Percentiles rank a stretch among this genome's conserved stretches.
These are phyloP conservation scores for Ruellia speciosa DNA, from an alignment of 305 asterid species.

Conservation along the genomic window DNA sequence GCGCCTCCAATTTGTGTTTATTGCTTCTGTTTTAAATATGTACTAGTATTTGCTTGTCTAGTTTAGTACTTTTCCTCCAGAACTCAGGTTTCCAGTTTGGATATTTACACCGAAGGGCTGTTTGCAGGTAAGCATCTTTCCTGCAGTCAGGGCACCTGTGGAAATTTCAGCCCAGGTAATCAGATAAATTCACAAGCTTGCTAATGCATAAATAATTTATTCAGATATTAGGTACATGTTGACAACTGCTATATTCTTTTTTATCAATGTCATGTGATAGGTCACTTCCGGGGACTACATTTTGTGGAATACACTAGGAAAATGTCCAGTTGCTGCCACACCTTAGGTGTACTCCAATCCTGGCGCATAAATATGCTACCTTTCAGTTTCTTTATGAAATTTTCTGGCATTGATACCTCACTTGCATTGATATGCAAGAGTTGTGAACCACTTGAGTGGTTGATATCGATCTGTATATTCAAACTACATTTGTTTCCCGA, in stretches of 20 bases:
- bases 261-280: slow-evolving; percentile 31
- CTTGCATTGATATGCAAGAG: not conserved
- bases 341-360: slow-evolving; percentile 32
- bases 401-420: not conserved
- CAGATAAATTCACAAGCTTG: not conserved
- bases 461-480: not conserved
- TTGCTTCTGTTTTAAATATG: not conserved
- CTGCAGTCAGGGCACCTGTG: slow-evolving; percentile 80
- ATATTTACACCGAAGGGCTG: slow-evolving; percentile 17
- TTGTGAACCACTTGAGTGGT: slow-evolving; percentile 7
- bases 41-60: not conserved
- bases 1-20: not conserved
- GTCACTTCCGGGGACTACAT: slow-evolving; percentile 87
- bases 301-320: slow-evolving; percentile 90
- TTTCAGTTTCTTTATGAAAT: slow-evolving; percentile 2
- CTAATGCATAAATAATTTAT: not conserved
- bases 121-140: slow-evolving; percentile 79
- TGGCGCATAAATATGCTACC: slow-evolving; percentile 9
- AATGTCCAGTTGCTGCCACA: slow-evolving; percentile 77
- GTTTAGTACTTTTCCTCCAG: slow-evolving; percentile 1
- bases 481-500: no score
- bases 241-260: not conserved
- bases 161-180: slow-evolving; percentile 78
- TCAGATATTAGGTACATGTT: slow-evolving; percentile 11
- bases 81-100: slow-evolving; percentile 3